Conservation (phyloP, 108 stramenopile genomes). For the Schizochytrium sp. region DNA sequence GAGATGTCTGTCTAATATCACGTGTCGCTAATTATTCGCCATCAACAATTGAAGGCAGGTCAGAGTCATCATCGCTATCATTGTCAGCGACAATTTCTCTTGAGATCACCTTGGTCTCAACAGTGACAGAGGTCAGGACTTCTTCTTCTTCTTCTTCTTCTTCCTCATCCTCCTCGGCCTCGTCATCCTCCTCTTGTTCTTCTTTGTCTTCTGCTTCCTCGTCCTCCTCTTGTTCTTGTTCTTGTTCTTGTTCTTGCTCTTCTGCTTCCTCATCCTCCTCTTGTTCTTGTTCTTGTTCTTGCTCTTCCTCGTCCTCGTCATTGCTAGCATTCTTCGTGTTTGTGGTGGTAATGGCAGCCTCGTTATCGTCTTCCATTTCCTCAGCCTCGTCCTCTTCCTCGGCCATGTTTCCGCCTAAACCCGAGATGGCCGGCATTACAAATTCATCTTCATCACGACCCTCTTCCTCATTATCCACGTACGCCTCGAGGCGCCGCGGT, state of each 20-base stretch:
- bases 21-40: background rate
- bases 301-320: conserved; percentile 12
- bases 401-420: background rate
- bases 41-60: conserved; percentile 53
- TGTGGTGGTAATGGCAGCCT: background rate
- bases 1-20: no score
- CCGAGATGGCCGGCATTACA: background rate
- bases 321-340: background rate
- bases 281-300: background rate
- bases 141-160: background rate
- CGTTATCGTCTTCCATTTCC: background rate
- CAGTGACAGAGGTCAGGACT: background rate
- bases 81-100: background rate
- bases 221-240: background rate
- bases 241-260: background rate
- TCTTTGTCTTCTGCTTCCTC: conserved; percentile 1
- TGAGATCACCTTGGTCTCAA: background rate
- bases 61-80: conserved; percentile 28
- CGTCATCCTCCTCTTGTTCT: background rate
- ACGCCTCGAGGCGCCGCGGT: background rate
- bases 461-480: background rate
- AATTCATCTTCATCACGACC: background rate
- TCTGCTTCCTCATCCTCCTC: background rate
- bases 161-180: background rate
- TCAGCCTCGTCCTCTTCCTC: background rate